These are phyloP conservation scores for Scedosporium dehoogii DNA, from an alignment of 2,329 filamentous ascomycete species.

Conservation along the genomic window DNA sequence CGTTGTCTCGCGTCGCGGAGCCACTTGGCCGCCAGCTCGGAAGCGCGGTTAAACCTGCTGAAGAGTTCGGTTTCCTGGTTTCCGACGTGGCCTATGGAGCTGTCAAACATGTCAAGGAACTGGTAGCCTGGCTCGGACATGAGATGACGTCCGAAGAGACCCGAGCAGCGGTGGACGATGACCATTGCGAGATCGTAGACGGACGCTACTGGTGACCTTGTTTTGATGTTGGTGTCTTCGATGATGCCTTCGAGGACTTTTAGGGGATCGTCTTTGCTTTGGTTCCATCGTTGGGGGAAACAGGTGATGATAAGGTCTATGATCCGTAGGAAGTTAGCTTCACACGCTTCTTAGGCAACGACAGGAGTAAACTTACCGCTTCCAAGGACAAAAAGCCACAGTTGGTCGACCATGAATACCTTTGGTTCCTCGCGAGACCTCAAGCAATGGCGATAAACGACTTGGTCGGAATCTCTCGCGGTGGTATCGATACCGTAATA, in stretches of 20 bases:
- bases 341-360: not conserved
- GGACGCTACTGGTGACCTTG: slow-evolving; percentile 11
- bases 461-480: slow-evolving; percentile 29
- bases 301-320: slow-evolving; percentile 23
- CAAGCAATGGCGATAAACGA: slow-evolving; percentile 24
- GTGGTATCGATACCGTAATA: slow-evolving; percentile 28
- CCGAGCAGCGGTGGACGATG: slow-evolving; percentile 22
- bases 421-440: slow-evolving; percentile 6
- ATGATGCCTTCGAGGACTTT: slow-evolving; percentile 7
- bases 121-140: slow-evolving; percentile 23
- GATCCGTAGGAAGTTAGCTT: not conserved
- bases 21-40: not conserved
- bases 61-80: slow-evolving; percentile 5
- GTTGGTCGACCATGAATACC: slow-evolving; percentile 32
- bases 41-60: slow-evolving; percentile 4
- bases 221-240: slow-evolving; percentile 6
- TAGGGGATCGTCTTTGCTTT: slow-evolving; percentile 24
- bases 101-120: slow-evolving; percentile 29
- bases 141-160: slow-evolving; percentile 26
- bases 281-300: slow-evolving; percentile 32
- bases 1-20: not conserved
- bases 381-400: slow-evolving; percentile 34
- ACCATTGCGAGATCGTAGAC: slow-evolving; percentile 21
- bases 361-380: slow-evolving; percentile 11
- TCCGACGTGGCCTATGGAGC: slow-evolving; percentile 23